A percentile compares a stretch with the other conserved stretches of the same genome.
Conservation (phyloP, 768 basidiomycete species). For the Trametes cubensis region DNA sequence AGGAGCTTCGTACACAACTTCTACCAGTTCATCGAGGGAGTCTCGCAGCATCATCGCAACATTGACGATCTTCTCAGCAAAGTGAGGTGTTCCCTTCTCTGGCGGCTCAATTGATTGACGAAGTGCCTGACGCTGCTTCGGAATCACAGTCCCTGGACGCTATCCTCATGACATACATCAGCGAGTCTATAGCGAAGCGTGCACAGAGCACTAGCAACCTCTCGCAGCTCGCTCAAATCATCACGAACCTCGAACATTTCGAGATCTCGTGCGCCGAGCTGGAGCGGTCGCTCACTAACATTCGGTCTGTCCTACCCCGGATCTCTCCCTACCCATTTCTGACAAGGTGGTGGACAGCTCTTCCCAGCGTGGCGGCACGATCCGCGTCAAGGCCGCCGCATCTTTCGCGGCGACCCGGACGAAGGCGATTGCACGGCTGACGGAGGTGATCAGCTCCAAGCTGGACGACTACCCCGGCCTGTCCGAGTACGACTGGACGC, state of each 20-base stretch:
- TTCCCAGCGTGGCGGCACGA: constrained; percentile 79
- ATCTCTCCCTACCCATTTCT: neutral
- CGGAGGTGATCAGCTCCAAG: constrained; percentile 83
- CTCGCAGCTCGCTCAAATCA: constrained; percentile 90
- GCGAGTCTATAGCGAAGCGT: constrained; percentile 74
- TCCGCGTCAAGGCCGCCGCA: constrained; percentile 61
- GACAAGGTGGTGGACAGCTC: constrained; percentile 50
- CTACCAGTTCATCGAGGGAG: constrained; percentile 95
- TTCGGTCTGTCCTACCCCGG: constrained; percentile 55
- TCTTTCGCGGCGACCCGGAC: constrained; percentile 73
- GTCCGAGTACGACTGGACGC: constrained; percentile 94
- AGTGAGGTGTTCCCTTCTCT: constrained; percentile 44
- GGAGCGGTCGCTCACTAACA: constrained; percentile 78
- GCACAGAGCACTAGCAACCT: constrained; percentile 75
- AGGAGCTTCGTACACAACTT: constrained; percentile 91
- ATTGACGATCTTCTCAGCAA: constrained; percentile 90
- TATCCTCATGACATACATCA: constrained; percentile 76
- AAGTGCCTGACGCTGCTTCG: constrained; percentile 4
- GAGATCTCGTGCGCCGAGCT: constrained; percentile 83
- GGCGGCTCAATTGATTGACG: neutral
- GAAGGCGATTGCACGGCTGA: constrained; percentile 74
- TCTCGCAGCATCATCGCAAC: constrained; percentile 87
- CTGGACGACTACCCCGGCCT: constrained; percentile 95
- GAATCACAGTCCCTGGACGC: constrained; percentile 76
- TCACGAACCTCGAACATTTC: constrained; percentile 92